Evolutionary conservation across 495 filamentous ascomycete genomes (phyloP).

Genomic region (Tricharina praecox): DNA sequence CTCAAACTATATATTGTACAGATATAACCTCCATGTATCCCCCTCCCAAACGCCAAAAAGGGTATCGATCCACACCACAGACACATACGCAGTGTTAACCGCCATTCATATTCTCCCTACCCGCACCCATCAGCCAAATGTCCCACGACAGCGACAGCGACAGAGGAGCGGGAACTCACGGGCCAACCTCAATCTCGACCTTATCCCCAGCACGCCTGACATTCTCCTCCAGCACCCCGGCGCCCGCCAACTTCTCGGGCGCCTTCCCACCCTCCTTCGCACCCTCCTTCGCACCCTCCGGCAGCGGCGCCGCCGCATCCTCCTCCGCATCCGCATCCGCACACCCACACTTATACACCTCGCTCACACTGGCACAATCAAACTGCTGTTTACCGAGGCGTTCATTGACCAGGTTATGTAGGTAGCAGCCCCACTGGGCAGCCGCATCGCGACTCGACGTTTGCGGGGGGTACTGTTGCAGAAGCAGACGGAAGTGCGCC

Average conservation of each 20-base stretch:
- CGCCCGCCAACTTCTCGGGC: not conserved
- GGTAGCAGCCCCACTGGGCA: constrained; percentile 80
- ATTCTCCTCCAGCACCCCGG: not conserved
- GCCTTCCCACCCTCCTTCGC: not conserved
- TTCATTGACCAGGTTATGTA: constrained; percentile 89
- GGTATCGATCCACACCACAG: too few relatives aligned
- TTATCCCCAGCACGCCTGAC: not conserved
- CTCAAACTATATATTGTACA: too few relatives aligned
- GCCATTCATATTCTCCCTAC: constrained; percentile 4
- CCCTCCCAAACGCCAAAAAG: too few relatives aligned
- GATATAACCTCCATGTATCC: too few relatives aligned
- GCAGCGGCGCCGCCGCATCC: too few relatives aligned
- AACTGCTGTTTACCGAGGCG: constrained; percentile 65
- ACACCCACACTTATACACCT: constrained; percentile 93
- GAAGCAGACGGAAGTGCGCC: constrained; percentile 66
- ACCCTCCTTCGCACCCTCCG: constrained; percentile 1
- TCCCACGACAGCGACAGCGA: not conserved
- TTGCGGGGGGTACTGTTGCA: constrained; percentile 78
- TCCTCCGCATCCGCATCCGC: constrained; percentile 47
- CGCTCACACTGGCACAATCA: constrained; percentile 76
- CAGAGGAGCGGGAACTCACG: constrained; percentile 8
- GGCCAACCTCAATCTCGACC: constrained; percentile 16
- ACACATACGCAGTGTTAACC: too few relatives aligned
- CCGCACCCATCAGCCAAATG: not conserved
- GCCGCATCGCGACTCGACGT: constrained; percentile 67